These are phyloP conservation scores for Leccinum pseudoinsigne DNA, from an alignment of 1,284 basidiomycete species.

Conservation along the genomic window DNA sequence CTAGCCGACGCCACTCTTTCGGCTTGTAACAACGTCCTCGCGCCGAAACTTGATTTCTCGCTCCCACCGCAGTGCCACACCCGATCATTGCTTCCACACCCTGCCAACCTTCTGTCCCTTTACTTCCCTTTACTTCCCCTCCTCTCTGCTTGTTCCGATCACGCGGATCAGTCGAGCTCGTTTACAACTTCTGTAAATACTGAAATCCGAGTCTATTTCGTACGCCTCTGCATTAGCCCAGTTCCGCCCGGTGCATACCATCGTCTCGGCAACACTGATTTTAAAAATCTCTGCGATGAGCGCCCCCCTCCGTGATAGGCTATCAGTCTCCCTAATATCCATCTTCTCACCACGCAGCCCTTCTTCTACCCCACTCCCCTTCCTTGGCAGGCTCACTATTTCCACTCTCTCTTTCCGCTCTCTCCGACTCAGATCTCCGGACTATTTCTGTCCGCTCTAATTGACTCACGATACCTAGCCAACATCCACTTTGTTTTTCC, in stretches of 20 bases:
- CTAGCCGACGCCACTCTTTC: constrained; percentile 31
- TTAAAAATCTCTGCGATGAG: not conserved
- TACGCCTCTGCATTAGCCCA: constrained; percentile 1
- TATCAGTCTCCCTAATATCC: constrained; percentile 2
- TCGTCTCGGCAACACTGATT: not conserved
- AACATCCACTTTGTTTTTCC: not conserved
- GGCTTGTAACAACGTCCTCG: constrained; percentile 15
- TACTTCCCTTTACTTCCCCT: not conserved
- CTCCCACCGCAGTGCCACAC: constrained; percentile 17
- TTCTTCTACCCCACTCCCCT: constrained; percentile 13
- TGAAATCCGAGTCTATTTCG: not conserved
- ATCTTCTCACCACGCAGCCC: constrained; percentile 20
- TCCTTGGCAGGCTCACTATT: constrained; percentile 15
- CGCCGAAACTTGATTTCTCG: constrained; percentile 11
- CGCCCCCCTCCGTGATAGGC: constrained; percentile 11
- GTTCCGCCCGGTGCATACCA: constrained; percentile 22
- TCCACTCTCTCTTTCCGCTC: constrained; percentile 17
- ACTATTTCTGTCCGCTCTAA: constrained; percentile 11
- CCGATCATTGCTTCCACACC: constrained; percentile 15
- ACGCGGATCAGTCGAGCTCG: constrained; percentile 11
- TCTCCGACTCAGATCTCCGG: constrained; percentile 15
- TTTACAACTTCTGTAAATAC: not conserved
- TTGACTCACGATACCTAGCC: constrained; percentile 14
- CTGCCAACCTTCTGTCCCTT: not conserved
- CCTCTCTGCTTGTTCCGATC: constrained; percentile 4